Base-by-base conservation (phyloP, 768 basidiomycete genomes). In the Termitomyces sp. region DNA sequence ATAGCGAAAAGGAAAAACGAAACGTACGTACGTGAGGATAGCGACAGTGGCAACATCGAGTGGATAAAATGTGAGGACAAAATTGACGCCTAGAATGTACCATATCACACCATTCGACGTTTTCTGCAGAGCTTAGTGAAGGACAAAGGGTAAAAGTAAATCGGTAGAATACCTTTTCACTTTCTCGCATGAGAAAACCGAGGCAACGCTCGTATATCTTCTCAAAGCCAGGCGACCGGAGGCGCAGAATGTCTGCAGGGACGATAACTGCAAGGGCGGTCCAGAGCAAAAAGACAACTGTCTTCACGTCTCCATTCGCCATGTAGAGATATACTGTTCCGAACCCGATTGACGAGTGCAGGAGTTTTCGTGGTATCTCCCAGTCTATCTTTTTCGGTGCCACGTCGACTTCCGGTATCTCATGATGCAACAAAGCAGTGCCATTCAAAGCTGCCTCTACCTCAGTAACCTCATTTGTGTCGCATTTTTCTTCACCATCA, bases 171-270 rank as follows among this genome's bases (percentile, higher is more conserved):
- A 87, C 88, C 74, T 83, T 86, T 75, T 95, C 94, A 60, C 83
- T 84, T 60, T 95, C 91, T 10, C 94, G 82, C 94, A 96, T 95
- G 50, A 96, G 79, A 63, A 89, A 85, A 21, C 94, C 93, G 4
- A 93, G 70, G 40, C 71, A 71, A 17, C 75, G 73, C 67, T 95
- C 93, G 65, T 90, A 95, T 8, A 82, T 65, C 46, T 78, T 75
- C 54, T 82, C 91, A 63, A 95, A 88, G 0, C 73, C 62, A 3
- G 83, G 79, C 37, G 74, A 84, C 30, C 78, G 77, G 43, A 96
- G 78, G 28, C 94, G 83, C 33, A 95, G 71, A 42, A 89, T 63
- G 70, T 96, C 94, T 56, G 83, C 77, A n/a, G 86, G 83, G 44
- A 82, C 75, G 57, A 94, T 84, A 43, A 89, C 63, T 23, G 82